Evolutionary conservation across 1,284 basidiomycete species (phyloP), one percentile per base, ranked within the genome.

Genomic region (Sphagnurus paluster): DNA sequence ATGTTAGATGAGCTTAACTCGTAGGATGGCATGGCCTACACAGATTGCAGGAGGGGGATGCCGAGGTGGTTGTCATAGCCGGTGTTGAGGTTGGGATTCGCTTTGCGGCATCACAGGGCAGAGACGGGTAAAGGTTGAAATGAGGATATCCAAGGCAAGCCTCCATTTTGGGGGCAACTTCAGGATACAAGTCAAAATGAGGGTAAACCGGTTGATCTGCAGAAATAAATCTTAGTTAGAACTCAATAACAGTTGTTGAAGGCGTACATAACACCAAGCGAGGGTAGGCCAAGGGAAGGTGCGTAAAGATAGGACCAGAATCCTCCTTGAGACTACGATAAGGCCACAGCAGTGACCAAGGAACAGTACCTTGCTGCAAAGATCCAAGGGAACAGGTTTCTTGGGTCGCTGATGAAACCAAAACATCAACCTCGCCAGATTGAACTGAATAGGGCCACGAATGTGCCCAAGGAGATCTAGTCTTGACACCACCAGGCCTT

Each of bases 111-210:
- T 34, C 17, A 13, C 28, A 16, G n/a, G 13, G 23, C 37, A 28
- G 28, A 33, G 32, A 11, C 4, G 21, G 38, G 24, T 38, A 29
- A 14, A 39, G 28, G 20, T 38, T 28, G 29, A 42, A 46, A 13
- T 32, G 30, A 11, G 30, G 34, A 35, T 42, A 39, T 9, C 33
- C 38, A 5, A 40, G 23, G 19, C 26, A 13, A 17, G 6, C 24
- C 11, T 33, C 17, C 21, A 26, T 33, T 25, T 28, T 35, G 11
- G 47, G 40, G 13, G 36, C 29, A 10, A 45, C 30, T 32, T 29
- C 38, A 4, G 76, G 74, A 40, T 78, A 78, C 25, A 78, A 55
- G 26, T 76, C 68, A 30, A 77, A 68, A 57, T 66, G 52, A 42
- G 76, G 75, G 53, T 77, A 78, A 7, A 62, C 64, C 8, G 65